phyloP scores from a whole-genome alignment of 164 flowering plant species.

The Macadamia integrifolia region DNA sequence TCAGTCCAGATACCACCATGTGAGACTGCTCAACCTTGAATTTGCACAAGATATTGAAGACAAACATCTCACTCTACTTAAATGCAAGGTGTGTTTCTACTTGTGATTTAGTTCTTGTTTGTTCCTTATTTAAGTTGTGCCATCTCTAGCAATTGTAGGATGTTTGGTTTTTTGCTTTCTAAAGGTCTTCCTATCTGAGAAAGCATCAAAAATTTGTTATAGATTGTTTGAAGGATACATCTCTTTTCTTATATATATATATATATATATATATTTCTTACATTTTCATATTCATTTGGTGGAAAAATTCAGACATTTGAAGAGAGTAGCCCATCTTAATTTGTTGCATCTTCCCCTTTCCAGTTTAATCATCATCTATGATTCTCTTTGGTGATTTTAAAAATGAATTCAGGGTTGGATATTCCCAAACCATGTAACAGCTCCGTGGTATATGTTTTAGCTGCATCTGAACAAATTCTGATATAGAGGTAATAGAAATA shows the following conservation, averaged over 20 bases:
- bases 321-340: neutral
- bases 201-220: neutral
- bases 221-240: neutral
- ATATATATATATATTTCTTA: neutral
- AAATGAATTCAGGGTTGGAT: neutral
- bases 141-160: neutral
- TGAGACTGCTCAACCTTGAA: conserved; percentile 68
- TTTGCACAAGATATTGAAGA: conserved; percentile 86
- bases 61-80: conserved; percentile 47
- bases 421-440: too few species aligned
- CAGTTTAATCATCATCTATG: neutral
- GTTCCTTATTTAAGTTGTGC: neutral
- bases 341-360: neutral
- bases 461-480: too few species aligned
- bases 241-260: neutral
- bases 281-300: neutral
- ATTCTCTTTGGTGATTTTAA: neutral
- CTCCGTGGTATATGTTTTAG: too few species aligned
- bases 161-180: neutral
- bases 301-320: neutral
- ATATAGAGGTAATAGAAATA: too few species aligned
- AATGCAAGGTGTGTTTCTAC: conserved; percentile 42
- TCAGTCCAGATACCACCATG: conserved; percentile 61
- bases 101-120: neutral
- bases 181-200: neutral